Evolutionary conservation across 441 rosid species (phyloP).

Genomic region (Erodium trifolium): DNA sequence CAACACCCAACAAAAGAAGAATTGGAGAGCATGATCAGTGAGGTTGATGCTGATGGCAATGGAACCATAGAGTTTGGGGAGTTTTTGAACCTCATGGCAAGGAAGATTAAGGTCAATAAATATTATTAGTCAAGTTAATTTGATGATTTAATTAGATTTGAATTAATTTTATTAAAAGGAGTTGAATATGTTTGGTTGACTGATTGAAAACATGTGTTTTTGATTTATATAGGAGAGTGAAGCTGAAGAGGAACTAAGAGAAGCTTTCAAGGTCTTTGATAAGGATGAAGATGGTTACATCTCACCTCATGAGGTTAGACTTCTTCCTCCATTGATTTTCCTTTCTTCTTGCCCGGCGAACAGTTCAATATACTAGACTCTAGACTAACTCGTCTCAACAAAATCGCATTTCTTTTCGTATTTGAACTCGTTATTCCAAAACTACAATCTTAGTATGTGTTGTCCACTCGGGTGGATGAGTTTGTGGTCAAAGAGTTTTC

Average conservation of each 20-base stretch:
- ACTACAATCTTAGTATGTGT: no score
- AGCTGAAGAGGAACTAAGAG: slow-evolving; percentile 42
- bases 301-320: slow-evolving; percentile 43
- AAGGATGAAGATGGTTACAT: slow-evolving; percentile 58
- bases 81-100: slow-evolving; percentile 41
- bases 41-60: slow-evolving; percentile 33
- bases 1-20: slow-evolving; percentile 41
- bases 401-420: no score
- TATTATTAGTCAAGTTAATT: not conserved
- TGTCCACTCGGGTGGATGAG: no score
- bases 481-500: no score
- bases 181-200: not conserved
- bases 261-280: slow-evolving; percentile 63
- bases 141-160: not conserved
- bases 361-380: no score
- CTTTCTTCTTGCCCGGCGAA: not conserved
- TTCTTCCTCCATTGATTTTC: not conserved
- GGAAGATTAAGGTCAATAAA: slow-evolving; percentile 34
- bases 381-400: no score
- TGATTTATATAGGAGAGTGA: slow-evolving; percentile 27
- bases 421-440: no score
- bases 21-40: slow-evolving; percentile 39
- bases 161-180: no score
- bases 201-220: not conserved
- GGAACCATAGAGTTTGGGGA: slow-evolving; percentile 37